These are phyloP conservation scores for Tricholomella constricta DNA, from an alignment of 768 basidiomycete genomes.

Conservation along the genomic window DNA sequence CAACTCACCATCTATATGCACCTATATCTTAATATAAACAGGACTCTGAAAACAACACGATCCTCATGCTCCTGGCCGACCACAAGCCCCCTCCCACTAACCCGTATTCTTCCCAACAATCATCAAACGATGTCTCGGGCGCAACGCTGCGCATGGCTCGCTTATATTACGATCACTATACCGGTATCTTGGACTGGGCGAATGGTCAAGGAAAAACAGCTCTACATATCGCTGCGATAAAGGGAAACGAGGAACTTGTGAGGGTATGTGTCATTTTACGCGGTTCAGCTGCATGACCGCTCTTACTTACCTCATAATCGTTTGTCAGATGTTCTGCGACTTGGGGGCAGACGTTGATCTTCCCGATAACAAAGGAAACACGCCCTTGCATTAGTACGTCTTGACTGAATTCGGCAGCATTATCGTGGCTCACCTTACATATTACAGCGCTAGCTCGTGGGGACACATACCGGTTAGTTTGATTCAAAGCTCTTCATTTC, in stretches of 20 bases:
- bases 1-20: neutral
- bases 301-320: neutral
- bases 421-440: conserved; percentile 4
- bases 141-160: conserved; percentile 86
- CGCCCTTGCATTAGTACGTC: conserved; percentile 88
- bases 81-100: conserved; percentile 55
- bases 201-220: conserved; percentile 90
- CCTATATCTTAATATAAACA: conserved; percentile 28
- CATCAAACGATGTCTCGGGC: conserved; percentile 63
- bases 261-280: conserved; percentile 52
- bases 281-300: conserved; percentile 4
- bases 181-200: conserved; percentile 90
- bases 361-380: conserved; percentile 90
- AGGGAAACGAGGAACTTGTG: conserved; percentile 89
- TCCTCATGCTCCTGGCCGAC: conserved; percentile 91
- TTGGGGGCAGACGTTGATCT: conserved; percentile 88
- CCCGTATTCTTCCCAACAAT: conserved; percentile 47
- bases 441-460: conserved; percentile 80
- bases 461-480: conserved; percentile 72
- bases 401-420: conserved; percentile 7
- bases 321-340: conserved; percentile 82
- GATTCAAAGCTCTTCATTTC: conserved; percentile 5
- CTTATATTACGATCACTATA: conserved; percentile 83
- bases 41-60: conserved; percentile 93
- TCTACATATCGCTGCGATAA: conserved; percentile 83